Percentiles rank a stretch among this genome's conserved stretches.
Conservation (phyloP, 2,329 filamentous ascomycete genomes). For the Penicillium sp. region DNA sequence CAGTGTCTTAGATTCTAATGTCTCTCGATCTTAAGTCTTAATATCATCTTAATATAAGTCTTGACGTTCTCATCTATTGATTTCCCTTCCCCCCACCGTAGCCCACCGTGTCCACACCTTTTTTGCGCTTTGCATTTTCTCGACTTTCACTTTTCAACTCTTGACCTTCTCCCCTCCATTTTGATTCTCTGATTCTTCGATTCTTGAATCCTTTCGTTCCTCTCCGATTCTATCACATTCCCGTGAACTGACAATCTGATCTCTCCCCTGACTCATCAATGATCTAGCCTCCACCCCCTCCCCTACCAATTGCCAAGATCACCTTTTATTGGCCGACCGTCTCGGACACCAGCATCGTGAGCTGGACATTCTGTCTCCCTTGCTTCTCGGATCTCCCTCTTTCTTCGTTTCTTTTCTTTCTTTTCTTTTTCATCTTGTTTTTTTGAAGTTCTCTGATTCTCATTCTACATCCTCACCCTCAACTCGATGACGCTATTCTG, state of each 20-base stretch:
- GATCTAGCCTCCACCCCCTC: neutral
- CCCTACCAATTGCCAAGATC: slow-evolving; percentile 20
- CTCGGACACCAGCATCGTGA: slow-evolving; percentile 22
- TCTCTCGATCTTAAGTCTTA: no score
- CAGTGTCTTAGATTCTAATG: no score
- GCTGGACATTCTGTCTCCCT: slow-evolving; percentile 28
- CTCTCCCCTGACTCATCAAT: neutral
- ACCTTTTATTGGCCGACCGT: slow-evolving; percentile 17
- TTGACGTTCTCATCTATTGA: neutral
- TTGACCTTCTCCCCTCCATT: neutral
- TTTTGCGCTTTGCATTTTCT: neutral
- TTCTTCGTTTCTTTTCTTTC: slow-evolving; percentile 1
- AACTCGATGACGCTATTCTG: slow-evolving; percentile 2
- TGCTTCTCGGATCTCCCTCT: slow-evolving; percentile 23
- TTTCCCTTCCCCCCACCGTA: slow-evolving; percentile 3
- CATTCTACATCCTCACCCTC: neutral
- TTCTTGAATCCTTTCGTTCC: slow-evolving; percentile 9
- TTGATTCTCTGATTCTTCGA: neutral
- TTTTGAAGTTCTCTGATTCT: slow-evolving; percentile 5
- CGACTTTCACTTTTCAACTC: neutral
- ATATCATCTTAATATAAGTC: no score
- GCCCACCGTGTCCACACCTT: slow-evolving; percentile 11
- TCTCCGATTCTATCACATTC: slow-evolving; percentile 7
- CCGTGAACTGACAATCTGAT: no score
- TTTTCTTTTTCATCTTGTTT: slow-evolving; percentile 6